phyloP scores from a whole-genome alignment of 768 basidiomycete species.

The Mycena vitilis region DNA sequence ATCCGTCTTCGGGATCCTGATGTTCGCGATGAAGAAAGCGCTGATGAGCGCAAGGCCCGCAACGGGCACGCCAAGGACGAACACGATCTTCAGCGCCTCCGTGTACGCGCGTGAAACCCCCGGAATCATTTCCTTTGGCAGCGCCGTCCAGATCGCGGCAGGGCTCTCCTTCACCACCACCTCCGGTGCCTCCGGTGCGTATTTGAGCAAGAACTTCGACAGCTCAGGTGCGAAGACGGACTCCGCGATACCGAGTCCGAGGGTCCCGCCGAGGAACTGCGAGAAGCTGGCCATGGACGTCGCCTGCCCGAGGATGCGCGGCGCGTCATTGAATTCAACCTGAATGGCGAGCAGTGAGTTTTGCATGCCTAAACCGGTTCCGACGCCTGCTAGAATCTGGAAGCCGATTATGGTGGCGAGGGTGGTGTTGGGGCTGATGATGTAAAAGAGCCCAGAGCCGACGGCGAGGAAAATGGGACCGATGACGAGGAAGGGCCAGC shows the following conservation, averaged over 20 bases:
- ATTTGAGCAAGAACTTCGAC: slow-evolving; percentile 20
- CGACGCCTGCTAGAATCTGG: slow-evolving; percentile 35
- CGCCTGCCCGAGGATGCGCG: slow-evolving; percentile 28
- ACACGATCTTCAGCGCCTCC: slow-evolving; percentile 21
- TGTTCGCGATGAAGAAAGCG: too few species aligned
- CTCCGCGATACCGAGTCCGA: slow-evolving; percentile 27
- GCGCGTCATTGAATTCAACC: slow-evolving; percentile 30
- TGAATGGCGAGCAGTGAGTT: slow-evolving; percentile 38
- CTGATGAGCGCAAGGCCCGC: slow-evolving; percentile 1
- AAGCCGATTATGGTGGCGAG: slow-evolving; percentile 26
- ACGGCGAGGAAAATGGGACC: slow-evolving; percentile 28
- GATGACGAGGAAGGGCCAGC: slow-evolving; percentile 26
- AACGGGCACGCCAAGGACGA: slow-evolving; percentile 24
- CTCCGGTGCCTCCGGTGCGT: slow-evolving; percentile 33
- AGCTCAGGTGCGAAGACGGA: slow-evolving; percentile 29
- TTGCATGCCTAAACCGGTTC: slow-evolving; percentile 37
- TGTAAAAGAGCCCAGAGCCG: slow-evolving; percentile 32
- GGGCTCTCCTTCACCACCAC: too few species aligned
- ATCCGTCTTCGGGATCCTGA: too few species aligned
- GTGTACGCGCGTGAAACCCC: too few species aligned
- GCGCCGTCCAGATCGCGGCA: too few species aligned
- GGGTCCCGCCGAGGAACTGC: slow-evolving; percentile 34
- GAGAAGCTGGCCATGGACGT: slow-evolving; percentile 33
- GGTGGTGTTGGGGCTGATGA: slow-evolving; percentile 13
- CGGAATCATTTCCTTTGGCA: too few species aligned